These are phyloP conservation scores for Colletotrichum liriopes DNA, from an alignment of 2,329 filamentous ascomycete genomes.

Conservation along the genomic window DNA sequence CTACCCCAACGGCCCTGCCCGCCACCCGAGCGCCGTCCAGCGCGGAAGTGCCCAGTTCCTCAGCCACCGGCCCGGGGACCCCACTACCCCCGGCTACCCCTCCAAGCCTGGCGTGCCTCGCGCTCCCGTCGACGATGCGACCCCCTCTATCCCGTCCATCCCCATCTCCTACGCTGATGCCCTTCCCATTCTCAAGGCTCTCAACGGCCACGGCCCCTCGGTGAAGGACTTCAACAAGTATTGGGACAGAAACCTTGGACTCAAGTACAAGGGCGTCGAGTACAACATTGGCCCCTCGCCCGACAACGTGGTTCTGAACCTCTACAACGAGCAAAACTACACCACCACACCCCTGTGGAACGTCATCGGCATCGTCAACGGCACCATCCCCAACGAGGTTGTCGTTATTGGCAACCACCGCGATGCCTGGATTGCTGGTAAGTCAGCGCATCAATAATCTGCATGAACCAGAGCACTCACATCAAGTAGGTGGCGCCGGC, in stretches of 20 bases:
- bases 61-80: slow-evolving; percentile 79
- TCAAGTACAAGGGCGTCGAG: slow-evolving; percentile 84
- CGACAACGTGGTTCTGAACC: slow-evolving; percentile 78
- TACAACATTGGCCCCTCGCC: slow-evolving; percentile 91
- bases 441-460: not conserved
- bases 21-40: slow-evolving; percentile 91
- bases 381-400: slow-evolving; percentile 86
- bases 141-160: slow-evolving; percentile 89
- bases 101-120: slow-evolving; percentile 91
- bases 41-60: slow-evolving; percentile 89
- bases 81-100: slow-evolving; percentile 92
- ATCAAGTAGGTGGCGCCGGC: slow-evolving; percentile 76
- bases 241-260: slow-evolving; percentile 80
- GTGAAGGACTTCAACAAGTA: slow-evolving; percentile 80
- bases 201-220: slow-evolving; percentile 90
- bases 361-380: slow-evolving; percentile 93
- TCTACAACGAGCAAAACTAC: slow-evolving; percentile 86
- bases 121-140: slow-evolving; percentile 77
- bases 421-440: slow-evolving; percentile 84
- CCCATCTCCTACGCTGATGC: slow-evolving; percentile 93
- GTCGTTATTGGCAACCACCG: slow-evolving; percentile 93
- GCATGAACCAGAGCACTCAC: not conserved
- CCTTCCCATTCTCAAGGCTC: slow-evolving; percentile 86
- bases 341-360: slow-evolving; percentile 89
- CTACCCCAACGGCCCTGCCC: slow-evolving; percentile 89